phyloP scores from a whole-genome alignment of 2,329 filamentous ascomycete genomes.

The Acephala macrosclerotiorum region DNA sequence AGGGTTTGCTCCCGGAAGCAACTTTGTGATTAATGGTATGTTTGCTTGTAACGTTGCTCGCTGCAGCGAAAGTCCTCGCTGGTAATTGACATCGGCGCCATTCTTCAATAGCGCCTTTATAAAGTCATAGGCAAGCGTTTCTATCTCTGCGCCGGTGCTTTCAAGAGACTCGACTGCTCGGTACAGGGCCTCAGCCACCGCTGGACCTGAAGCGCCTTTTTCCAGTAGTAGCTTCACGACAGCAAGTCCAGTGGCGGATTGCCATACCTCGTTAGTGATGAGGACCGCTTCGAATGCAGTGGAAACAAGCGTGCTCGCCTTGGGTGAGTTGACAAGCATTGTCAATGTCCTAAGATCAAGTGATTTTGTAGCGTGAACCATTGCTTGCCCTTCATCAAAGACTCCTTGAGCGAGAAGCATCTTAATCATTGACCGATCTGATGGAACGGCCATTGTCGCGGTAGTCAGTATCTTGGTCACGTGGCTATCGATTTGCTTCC shows the following conservation, averaged over 20 bases:
- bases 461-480: conserved; percentile 24
- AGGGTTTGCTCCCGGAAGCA: conserved; percentile 60
- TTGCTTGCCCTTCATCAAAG: conserved; percentile 58
- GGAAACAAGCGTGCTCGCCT: conserved; percentile 41
- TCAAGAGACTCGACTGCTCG: conserved; percentile 51
- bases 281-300: conserved; percentile 57
- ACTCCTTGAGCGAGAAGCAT: conserved; percentile 58
- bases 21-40: conserved; percentile 54
- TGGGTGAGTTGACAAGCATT: conserved; percentile 28
- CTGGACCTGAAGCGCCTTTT: conserved; percentile 57
- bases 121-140: conserved; percentile 57
- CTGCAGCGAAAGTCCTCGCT: conserved; percentile 61
- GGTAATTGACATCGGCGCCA: conserved; percentile 62
- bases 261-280: conserved; percentile 56
- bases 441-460: conserved; percentile 20
- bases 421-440: conserved; percentile 47
- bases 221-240: conserved; percentile 56
- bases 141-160: conserved; percentile 49
- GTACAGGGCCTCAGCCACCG: conserved; percentile 60
- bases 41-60: conserved; percentile 60
- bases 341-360: conserved; percentile 25
- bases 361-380: conserved; percentile 42
- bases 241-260: conserved; percentile 45
- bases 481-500: conserved; percentile 27
- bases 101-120: conserved; percentile 58